phyloP scores from a whole-genome alignment of 2,329 filamentous ascomycete genomes.

The Plenodomus biglobosus region DNA sequence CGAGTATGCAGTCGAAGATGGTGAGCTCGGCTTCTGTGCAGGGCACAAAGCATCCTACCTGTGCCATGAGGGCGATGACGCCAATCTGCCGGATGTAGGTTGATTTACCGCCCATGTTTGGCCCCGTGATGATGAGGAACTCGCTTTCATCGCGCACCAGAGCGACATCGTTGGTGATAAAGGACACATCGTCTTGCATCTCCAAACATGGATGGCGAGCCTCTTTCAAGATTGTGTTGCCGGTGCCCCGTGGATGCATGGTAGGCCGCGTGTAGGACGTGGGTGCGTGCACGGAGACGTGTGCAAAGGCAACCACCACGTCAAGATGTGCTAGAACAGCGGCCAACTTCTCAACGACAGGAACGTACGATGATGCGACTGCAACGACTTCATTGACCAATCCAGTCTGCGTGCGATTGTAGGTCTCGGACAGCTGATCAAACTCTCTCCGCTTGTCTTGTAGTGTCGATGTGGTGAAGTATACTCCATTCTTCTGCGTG shows the following conservation, averaged over 20 bases:
- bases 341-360: slow-evolving; percentile 85
- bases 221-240: slow-evolving; percentile 86
- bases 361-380: slow-evolving; percentile 92
- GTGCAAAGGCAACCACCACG: slow-evolving; percentile 90
- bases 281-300: slow-evolving; percentile 89
- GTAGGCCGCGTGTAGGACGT: slow-evolving; percentile 87
- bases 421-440: slow-evolving; percentile 90
- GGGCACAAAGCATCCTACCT: slow-evolving; percentile 94
- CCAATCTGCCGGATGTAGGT: slow-evolving; percentile 98
- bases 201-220: slow-evolving; percentile 97
- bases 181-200: slow-evolving; percentile 97
- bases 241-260: slow-evolving; percentile 84
- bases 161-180: slow-evolving; percentile 95
- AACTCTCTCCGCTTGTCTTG: slow-evolving; percentile 83
- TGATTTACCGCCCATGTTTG: slow-evolving; percentile 99
- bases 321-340: slow-evolving; percentile 89
- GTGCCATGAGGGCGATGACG: slow-evolving; percentile 95
- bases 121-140: slow-evolving; percentile 94
- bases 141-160: slow-evolving; percentile 77
- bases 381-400: slow-evolving; percentile 89
- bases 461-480: slow-evolving; percentile 86
- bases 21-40: slow-evolving; percentile 87
- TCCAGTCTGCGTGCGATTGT: slow-evolving; percentile 90
- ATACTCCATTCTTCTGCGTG: slow-evolving; percentile 98
- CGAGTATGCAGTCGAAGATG: slow-evolving; percentile 95